Evolutionary conservation across 352 stramenopile species (phyloP).

Genomic region (Globisporangium middletonii): DNA sequence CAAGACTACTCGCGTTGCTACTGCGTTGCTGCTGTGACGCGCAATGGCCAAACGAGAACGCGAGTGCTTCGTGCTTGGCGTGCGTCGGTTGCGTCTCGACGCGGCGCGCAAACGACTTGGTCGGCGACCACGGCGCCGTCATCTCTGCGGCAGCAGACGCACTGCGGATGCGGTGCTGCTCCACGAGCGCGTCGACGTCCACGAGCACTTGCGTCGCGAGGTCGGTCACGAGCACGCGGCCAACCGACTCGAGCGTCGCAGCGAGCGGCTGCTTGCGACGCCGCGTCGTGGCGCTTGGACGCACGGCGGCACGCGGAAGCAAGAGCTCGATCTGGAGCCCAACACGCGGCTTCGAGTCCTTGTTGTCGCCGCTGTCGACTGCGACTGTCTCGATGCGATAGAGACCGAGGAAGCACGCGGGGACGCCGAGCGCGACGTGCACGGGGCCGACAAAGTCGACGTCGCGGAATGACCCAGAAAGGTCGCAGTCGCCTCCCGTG

Average conservation of each 20-base stretch:
- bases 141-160: conserved; percentile 20
- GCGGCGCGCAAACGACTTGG: conserved; percentile 19
- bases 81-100: conserved; percentile 27
- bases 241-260: conserved; percentile 22
- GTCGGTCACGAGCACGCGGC: conserved; percentile 38
- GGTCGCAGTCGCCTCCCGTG: conserved; percentile 41
- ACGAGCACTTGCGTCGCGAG: conserved; percentile 47
- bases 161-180: conserved; percentile 29
- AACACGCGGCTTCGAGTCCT: conserved; percentile 14
- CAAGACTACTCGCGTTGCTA: conserved; percentile 1
- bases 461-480: conserved; percentile 58
- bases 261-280: background rate
- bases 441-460: conserved; percentile 48
- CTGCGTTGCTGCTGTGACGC: background rate
- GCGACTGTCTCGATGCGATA: conserved; percentile 48
- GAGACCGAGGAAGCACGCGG: conserved; percentile 49
- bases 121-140: conserved; percentile 32
- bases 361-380: conserved; percentile 25
- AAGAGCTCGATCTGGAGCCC: conserved; percentile 56
- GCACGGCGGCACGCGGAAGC: conserved; percentile 19
- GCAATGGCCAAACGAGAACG: conserved; percentile 17
- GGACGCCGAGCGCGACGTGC: conserved; percentile 37
- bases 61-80: conserved; percentile 25
- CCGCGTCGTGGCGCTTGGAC: background rate
- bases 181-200: conserved; percentile 52